Conservation (phyloP, 345 rosid species). For the Cochlearia excelsa region DNA sequence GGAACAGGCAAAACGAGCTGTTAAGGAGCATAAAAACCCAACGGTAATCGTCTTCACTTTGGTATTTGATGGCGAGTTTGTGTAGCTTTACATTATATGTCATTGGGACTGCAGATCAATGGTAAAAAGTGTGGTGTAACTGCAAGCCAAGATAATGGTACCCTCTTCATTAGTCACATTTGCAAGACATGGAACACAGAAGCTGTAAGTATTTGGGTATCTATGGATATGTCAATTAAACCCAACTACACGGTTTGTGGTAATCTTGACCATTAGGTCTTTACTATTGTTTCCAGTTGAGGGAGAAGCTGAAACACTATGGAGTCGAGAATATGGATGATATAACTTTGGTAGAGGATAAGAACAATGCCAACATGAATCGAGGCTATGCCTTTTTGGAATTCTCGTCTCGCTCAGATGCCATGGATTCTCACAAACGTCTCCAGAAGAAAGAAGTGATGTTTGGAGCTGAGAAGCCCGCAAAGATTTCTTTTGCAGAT, state of each 20-base stretch:
- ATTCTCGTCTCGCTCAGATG: slow-evolving; percentile 87
- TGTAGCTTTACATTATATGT: slow-evolving; percentile 37
- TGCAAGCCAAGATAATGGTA: slow-evolving; percentile 93
- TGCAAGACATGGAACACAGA: slow-evolving; percentile 93
- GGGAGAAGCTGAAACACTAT: slow-evolving; percentile 92
- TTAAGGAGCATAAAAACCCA: slow-evolving; percentile 70
- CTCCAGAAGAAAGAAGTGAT: slow-evolving; percentile 86
- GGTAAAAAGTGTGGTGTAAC: slow-evolving; percentile 97
- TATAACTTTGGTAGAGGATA: slow-evolving; percentile 88
- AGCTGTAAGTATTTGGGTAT: slow-evolving; percentile 71
- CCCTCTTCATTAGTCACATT: slow-evolving; percentile 93
- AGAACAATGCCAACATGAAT: slow-evolving; percentile 79
- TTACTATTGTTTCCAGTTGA: slow-evolving; percentile 63
- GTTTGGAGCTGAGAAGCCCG: slow-evolving; percentile 95
- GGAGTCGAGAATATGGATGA: slow-evolving; percentile 89
- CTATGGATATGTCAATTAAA: slow-evolving; percentile 31
- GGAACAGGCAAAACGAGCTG: slow-evolving; percentile 92
- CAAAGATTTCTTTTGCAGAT: slow-evolving; percentile 96
- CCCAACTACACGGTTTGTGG: slow-evolving; percentile 33
- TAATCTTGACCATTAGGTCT: slow-evolving; percentile 32
- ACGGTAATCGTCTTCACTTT: slow-evolving; percentile 61
- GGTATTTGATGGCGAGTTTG: slow-evolving; percentile 37
- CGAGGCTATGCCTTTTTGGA: slow-evolving; percentile 98
- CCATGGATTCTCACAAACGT: slow-evolving; percentile 90
- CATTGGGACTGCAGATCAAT: slow-evolving; percentile 72